Evolutionary conservation across 768 basidiomycete species (phyloP).

Genomic region (Tricholoma hemisulphureum): DNA sequence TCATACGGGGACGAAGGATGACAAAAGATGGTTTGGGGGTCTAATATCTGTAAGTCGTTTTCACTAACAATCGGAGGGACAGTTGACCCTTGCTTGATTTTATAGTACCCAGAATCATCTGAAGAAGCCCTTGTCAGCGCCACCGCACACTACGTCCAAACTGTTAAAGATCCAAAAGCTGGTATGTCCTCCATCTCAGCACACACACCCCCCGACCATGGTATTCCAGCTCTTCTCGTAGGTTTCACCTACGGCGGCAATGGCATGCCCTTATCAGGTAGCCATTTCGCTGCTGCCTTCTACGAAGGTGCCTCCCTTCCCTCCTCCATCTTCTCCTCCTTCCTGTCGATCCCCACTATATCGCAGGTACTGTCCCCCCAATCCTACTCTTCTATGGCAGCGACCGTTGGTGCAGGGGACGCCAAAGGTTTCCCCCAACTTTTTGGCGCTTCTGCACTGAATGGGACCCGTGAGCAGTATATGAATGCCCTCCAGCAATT

Average conservation of each 20-base stretch:
- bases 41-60: constrained; percentile 30
- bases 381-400: constrained; percentile 37
- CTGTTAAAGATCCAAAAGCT: neutral
- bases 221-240: constrained; percentile 26
- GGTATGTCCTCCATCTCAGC: too few relatives aligned
- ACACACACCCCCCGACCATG: too few relatives aligned
- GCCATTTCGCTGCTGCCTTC: constrained; percentile 32
- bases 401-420: constrained; percentile 27
- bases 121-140: constrained; percentile 37
- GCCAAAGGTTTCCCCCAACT: constrained; percentile 34
- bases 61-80: neutral
- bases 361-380: constrained; percentile 26
- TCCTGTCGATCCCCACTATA: constrained; percentile 36
- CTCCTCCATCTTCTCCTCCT: constrained; percentile 34
- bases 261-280: constrained; percentile 19
- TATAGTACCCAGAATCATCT: constrained; percentile 37
- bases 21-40: constrained; percentile 40
- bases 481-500: constrained; percentile 32
- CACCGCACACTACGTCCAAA: constrained; percentile 31
- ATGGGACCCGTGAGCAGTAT: constrained; percentile 26
- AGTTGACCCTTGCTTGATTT: neutral
- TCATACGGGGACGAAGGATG: constrained; percentile 36
- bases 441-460: constrained; percentile 38
- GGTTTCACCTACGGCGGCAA: constrained; percentile 21
- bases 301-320: constrained; percentile 38